Base-by-base conservation (phyloP, 2,329 filamentous ascomycete genomes). In the Colletotrichum sp. region DNA sequence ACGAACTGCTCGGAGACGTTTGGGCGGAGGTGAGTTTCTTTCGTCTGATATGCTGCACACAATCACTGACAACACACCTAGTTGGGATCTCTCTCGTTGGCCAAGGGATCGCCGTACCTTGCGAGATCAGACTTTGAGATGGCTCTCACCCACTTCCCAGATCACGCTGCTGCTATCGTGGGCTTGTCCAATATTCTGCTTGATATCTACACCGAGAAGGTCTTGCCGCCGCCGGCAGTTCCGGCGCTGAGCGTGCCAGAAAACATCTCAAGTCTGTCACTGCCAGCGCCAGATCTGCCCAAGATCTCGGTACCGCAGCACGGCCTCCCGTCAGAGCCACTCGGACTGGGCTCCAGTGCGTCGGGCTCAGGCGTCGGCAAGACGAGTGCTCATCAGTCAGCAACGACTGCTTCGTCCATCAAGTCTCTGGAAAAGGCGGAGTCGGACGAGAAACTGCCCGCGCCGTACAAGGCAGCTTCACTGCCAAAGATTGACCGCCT, bases 1-100 rank as follows among this genome's bases (percentile, higher is more conserved):
- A 97, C 81, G 94, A 95, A 83, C 86, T 97, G 61, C 95, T 94
- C 93, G 96, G 91, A 34, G 96, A 98, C 83, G 90, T 98, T 1
- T 94, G 92, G 84, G 90, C 94, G 18, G 95, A 97, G 87, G 95
- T 96, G 87, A 88, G 92, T 85, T 34, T 26, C 24, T 24, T 43
- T 3, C 36, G 8, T 62, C 12, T 5, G 58, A 24, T 62, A 28
- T 24, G 3, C 1, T 64, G 48, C 58, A 34, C 61, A 34, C 9
- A 34, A 24, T 71, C 72, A 79, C 83, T 84, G 80, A 86, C 80
- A 74, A 52, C 7, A 79, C 69, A 76, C 73, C 18, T 78, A 95
- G 92, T 89, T 93, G 80, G 96, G 93, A 24, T 87, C 92, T 66
- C 87, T 98, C 12, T 89, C 92, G 6, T 82, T 93, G 8, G 90